A percentile compares a stretch with the other conserved stretches of the same genome.
Evolutionary conservation across 345 rosid species (phyloP).

Genomic region (Acer yangbiense): DNA sequence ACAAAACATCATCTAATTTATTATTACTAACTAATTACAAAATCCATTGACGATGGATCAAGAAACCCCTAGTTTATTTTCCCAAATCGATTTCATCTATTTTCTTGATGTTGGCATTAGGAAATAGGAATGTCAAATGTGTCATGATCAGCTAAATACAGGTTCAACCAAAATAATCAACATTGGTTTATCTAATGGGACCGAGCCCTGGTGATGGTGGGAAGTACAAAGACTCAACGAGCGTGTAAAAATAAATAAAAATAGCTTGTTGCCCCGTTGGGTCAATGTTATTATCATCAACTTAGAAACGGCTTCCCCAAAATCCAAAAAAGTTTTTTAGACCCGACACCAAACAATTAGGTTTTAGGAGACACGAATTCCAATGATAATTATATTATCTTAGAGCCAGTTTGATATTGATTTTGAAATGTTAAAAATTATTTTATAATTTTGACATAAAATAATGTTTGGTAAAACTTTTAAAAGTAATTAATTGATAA

Average conservation of each 20-base stretch:
- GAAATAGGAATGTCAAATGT: slow-evolving; percentile 4
- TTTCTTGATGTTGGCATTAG: neutral
- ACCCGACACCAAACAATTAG: neutral
- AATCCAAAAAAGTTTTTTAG: too few relatives aligned
- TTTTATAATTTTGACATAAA: too few relatives aligned
- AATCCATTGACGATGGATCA: too few relatives aligned
- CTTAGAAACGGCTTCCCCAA: too few relatives aligned
- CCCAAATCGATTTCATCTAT: neutral
- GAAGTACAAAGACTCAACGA: neutral
- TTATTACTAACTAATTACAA: too few relatives aligned
- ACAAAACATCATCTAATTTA: too few relatives aligned
- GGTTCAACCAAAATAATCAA: neutral
- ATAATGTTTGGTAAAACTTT: too few relatives aligned
- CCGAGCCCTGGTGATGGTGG: neutral
- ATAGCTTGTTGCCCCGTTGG: neutral
- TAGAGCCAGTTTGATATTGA: too few relatives aligned
- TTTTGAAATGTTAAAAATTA: too few relatives aligned
- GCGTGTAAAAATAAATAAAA: neutral
- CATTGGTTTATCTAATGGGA: neutral
- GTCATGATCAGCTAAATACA: slow-evolving; percentile 20
- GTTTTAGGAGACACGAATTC: slow-evolving; percentile 7
- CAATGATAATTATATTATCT: too few relatives aligned
- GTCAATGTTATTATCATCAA: slow-evolving; percentile 12
- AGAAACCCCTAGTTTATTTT: too few relatives aligned
- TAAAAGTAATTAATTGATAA: too few relatives aligned